Evolutionary conservation across 495 filamentous ascomycete species (phyloP).

Genomic region (Penicillium steckii): DNA sequence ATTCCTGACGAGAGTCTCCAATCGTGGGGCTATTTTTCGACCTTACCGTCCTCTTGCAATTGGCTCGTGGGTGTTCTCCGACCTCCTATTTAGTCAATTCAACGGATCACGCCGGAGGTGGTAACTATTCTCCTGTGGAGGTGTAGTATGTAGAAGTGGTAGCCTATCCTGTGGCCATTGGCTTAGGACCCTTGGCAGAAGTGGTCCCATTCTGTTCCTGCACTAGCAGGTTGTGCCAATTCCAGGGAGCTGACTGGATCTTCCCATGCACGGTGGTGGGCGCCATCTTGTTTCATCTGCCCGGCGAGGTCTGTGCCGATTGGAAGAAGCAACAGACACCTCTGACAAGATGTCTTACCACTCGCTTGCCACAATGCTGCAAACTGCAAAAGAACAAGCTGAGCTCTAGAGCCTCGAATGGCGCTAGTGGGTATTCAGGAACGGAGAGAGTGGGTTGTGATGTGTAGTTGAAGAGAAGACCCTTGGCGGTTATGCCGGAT

Average conservation of each 20-base stretch:
- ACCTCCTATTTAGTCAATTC: neutral
- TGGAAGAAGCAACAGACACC: conserved; percentile 9
- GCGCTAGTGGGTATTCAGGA: neutral
- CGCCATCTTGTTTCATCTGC: conserved; percentile 14
- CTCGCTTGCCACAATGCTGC: conserved; percentile 3
- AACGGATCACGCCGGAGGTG: neutral
- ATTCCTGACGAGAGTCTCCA: neutral
- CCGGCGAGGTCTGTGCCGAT: conserved; percentile 5
- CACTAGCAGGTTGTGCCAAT: neutral
- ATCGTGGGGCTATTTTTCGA: neutral
- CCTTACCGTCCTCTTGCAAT: neutral
- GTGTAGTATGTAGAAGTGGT: neutral
- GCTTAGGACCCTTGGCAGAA: neutral
- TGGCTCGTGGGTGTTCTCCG: neutral
- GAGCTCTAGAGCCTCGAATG: neutral
- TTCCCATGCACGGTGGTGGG: neutral
- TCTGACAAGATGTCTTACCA: conserved; percentile 18
- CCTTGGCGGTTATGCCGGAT: neutral
- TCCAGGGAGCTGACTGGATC: neutral
- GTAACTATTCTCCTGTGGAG: neutral
- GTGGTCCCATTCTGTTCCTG: neutral
- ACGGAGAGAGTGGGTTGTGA: neutral
- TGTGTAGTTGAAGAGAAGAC: too few species aligned
- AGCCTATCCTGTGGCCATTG: neutral
- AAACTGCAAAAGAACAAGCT: neutral